phyloP scores from a whole-genome alignment of 1,284 basidiomycete species.

The Marasmius fiardii region DNA sequence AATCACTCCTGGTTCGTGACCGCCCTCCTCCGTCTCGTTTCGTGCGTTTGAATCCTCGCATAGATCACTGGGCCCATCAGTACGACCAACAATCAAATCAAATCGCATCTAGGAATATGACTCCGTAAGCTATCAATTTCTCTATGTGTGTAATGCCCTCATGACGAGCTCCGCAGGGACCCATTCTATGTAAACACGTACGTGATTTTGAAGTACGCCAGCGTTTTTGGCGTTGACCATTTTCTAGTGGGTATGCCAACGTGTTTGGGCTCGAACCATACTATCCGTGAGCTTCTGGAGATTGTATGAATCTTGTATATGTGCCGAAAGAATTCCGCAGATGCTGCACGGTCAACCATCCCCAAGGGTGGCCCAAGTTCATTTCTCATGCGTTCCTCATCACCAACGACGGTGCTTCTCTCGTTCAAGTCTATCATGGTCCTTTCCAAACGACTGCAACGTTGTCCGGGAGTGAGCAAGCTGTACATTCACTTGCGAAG shows the following conservation, averaged over 20 bases:
- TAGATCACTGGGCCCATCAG: slow-evolving; percentile 59
- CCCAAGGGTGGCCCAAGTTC: slow-evolving; percentile 46
- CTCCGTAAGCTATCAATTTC: slow-evolving; percentile 38
- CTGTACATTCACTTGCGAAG: background rate
- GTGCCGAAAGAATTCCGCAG: slow-evolving; percentile 24
- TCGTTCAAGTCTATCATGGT: slow-evolving; percentile 39
- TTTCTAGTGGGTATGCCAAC: slow-evolving; percentile 47
- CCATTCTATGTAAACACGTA: slow-evolving; percentile 54
- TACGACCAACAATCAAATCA: slow-evolving; percentile 63
- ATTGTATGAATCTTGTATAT: slow-evolving; percentile 29
- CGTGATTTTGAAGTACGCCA: slow-evolving; percentile 12
- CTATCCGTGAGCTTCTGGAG: slow-evolving; percentile 34
- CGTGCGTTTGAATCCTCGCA: background rate
- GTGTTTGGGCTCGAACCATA: slow-evolving; percentile 52
- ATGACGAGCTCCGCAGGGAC: slow-evolving; percentile 32
- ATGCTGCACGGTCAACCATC: slow-evolving; percentile 43
- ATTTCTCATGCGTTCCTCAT: slow-evolving; percentile 38
- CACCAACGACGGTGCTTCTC: slow-evolving; percentile 29
- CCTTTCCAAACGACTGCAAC: slow-evolving; percentile 31
- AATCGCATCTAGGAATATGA: slow-evolving; percentile 55
- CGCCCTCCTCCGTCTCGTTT: background rate
- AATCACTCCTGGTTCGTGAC: slow-evolving; percentile 40
- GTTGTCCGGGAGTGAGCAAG: slow-evolving; percentile 26
- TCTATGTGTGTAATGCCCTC: background rate
- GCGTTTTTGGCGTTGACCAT: background rate